A percentile compares a stretch with the other conserved stretches of the same genome.
Conservation (phyloP, 2,329 filamentous ascomycete genomes). For the Colletotrichum magnum region DNA sequence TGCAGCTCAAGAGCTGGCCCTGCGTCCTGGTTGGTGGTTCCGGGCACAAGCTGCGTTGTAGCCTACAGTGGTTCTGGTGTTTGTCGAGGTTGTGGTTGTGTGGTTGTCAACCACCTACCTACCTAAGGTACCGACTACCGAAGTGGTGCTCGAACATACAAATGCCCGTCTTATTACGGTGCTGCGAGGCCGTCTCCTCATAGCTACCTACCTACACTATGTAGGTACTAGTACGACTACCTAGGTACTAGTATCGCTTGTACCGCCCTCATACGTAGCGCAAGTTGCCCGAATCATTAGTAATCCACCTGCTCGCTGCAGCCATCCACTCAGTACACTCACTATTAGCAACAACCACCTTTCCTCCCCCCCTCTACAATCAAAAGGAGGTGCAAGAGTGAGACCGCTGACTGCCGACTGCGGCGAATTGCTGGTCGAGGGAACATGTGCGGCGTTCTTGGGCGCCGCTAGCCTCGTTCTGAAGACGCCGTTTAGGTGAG, state of each 20-base stretch:
- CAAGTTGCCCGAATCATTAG: constrained; percentile 1
- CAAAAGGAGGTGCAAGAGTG: too few relatives aligned
- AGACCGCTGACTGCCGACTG: too few relatives aligned
- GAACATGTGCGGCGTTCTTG: constrained; percentile 17
- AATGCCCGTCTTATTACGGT: constrained; percentile 33
- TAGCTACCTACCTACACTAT: not conserved
- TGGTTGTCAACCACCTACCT: too few relatives aligned
- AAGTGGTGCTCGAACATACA: too few relatives aligned
- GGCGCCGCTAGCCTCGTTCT: constrained; percentile 5
- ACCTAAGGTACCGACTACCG: too few relatives aligned
- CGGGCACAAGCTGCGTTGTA: too few relatives aligned
- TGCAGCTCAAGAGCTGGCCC: constrained; percentile 9
- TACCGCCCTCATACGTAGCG: constrained; percentile 19
- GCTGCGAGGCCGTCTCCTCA: constrained; percentile 20
- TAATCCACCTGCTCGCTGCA: constrained; percentile 26
- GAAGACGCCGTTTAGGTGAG: not conserved
- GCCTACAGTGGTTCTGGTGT: too few relatives aligned
- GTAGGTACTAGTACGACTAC: constrained; percentile 11
- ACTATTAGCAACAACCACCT: too few relatives aligned
- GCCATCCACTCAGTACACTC: constrained; percentile 19
- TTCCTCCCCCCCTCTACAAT: too few relatives aligned
- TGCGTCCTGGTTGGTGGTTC: not conserved
- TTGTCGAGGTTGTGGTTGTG: too few relatives aligned
- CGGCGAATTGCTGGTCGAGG: not conserved
- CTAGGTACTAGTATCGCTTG: not conserved